A percentile compares a stretch with the other conserved stretches of the same genome.
phyloP scores from a whole-genome alignment of 352 stramenopile species.

The Halophytophthora batemanensis region DNA sequence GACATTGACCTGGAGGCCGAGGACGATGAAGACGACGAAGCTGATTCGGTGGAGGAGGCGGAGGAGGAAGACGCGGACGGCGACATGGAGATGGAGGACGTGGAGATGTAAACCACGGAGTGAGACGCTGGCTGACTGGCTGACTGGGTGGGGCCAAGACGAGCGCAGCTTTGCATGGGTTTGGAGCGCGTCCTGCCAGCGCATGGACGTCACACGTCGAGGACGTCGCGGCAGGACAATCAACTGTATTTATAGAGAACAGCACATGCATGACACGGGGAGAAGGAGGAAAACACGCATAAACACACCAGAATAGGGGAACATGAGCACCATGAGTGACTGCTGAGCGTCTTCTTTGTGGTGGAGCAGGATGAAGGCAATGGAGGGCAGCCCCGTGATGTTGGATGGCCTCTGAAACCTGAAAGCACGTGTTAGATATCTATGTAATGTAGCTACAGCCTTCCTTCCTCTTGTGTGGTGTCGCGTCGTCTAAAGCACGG shows the following conservation, averaged over 20 bases:
- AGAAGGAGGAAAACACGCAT: slow-evolving; percentile 7
- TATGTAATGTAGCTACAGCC: too few species aligned
- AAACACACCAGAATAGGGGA: slow-evolving; percentile 5
- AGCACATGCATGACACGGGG: slow-evolving; percentile 11
- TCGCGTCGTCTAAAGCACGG: neutral
- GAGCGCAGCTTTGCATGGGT: neutral
- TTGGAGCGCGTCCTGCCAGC: neutral
- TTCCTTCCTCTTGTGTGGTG: too few species aligned
- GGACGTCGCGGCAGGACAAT: slow-evolving; percentile 4
- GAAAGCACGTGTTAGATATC: too few species aligned
- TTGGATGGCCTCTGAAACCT: too few species aligned
- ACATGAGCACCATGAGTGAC: slow-evolving; percentile 2
- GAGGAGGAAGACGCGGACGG: slow-evolving; percentile 74
- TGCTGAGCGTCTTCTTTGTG: too few species aligned
- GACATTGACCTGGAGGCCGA: slow-evolving; percentile 70
- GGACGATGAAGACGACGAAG: slow-evolving; percentile 65
- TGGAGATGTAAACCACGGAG: slow-evolving; percentile 27
- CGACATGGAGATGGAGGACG: slow-evolving; percentile 70
- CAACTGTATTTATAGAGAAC: slow-evolving; percentile 74
- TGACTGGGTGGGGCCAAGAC: neutral
- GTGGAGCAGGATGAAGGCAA: too few species aligned
- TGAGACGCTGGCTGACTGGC: slow-evolving; percentile 6
- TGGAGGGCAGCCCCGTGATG: too few species aligned
- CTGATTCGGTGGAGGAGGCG: slow-evolving; percentile 58
- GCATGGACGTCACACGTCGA: neutral